These are phyloP conservation scores for Actinomortierella ambigua DNA, from an alignment of 371 early-diverging fungal genomes.

Conservation along the genomic window DNA sequence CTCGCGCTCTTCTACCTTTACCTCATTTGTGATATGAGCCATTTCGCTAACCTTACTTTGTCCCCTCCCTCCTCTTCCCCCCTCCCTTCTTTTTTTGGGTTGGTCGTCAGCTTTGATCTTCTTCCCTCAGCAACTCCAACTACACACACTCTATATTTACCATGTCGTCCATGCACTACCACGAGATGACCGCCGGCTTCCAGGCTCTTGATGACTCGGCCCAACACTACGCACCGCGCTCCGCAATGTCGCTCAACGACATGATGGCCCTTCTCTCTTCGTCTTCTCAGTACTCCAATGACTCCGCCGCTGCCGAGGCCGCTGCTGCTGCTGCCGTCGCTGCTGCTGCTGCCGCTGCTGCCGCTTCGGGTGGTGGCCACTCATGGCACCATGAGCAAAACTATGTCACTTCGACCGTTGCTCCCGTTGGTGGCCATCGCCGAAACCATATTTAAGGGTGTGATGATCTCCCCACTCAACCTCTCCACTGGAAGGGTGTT, in stretches of 20 bases:
- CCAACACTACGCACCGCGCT: conserved; percentile 33
- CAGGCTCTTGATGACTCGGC: conserved; percentile 19
- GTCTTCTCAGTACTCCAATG: conserved; percentile 23
- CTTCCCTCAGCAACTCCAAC: too few relatives aligned
- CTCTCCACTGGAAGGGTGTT: too few relatives aligned
- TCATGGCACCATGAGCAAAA: conserved; percentile 13
- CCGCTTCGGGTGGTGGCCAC: conserved; percentile 21
- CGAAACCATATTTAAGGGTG: conserved; percentile 32
- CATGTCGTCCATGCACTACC: conserved; percentile 43
- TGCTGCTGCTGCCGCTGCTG: conserved; percentile 1
- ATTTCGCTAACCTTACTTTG: too few relatives aligned
- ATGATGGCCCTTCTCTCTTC: conserved; percentile 34
- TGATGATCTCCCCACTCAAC: too few relatives aligned
- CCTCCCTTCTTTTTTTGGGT: too few relatives aligned
- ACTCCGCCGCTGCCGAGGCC: conserved; percentile 24
- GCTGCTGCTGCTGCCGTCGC: conserved; percentile 1
- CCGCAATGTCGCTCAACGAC: conserved; percentile 30
- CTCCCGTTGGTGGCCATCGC: conserved; percentile 30
- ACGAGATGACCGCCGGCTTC: conserved; percentile 28
- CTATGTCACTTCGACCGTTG: conserved; percentile 26
- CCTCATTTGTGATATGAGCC: too few relatives aligned
- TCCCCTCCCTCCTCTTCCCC: too few relatives aligned
- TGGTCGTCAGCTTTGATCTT: too few relatives aligned
- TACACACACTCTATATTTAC: not conserved
- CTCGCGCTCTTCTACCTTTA: too few relatives aligned